Evolutionary conservation across 192 early-diverging fungal species (phyloP).

Genomic region (Paraglomus brasilianum): DNA sequence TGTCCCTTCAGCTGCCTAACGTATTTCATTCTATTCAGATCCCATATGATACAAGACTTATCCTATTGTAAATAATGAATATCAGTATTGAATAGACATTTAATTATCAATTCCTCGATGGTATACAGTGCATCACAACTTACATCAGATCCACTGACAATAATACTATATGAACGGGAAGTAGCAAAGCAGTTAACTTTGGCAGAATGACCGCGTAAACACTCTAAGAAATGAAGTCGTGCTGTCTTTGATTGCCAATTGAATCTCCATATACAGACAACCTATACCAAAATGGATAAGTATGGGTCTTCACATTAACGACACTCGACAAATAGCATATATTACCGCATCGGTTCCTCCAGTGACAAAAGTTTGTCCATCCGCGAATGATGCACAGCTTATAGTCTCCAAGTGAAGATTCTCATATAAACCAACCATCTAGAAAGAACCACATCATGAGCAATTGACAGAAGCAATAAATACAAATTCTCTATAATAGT

Average conservation of each 20-base stretch:
- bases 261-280: constrained; percentile 62
- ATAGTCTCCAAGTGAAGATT: constrained; percentile 60
- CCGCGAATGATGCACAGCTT: constrained; percentile 58
- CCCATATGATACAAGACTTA: constrained; percentile 63
- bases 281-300: constrained; percentile 36
- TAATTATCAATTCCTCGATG: not conserved
- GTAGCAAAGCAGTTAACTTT: constrained; percentile 48
- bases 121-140: not conserved
- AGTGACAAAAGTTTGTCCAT: constrained; percentile 58
- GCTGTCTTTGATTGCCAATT: constrained; percentile 41
- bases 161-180: constrained; percentile 59
- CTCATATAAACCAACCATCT: constrained; percentile 57
- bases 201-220: constrained; percentile 58
- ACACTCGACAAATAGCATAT: too few relatives aligned
- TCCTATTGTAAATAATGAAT: constrained; percentile 42
- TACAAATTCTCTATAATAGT: not conserved
- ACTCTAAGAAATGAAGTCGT: constrained; percentile 51
- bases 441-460: not conserved
- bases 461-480: not conserved
- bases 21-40: constrained; percentile 62
- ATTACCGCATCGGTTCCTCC: constrained; percentile 55
- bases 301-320: too few relatives aligned
- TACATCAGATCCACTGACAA: constrained; percentile 58
- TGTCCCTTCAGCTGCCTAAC: constrained; percentile 56
- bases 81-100: not conserved